Conservation (phyloP, 768 basidiomycete genomes). For the Termitomyces sp. region DNA sequence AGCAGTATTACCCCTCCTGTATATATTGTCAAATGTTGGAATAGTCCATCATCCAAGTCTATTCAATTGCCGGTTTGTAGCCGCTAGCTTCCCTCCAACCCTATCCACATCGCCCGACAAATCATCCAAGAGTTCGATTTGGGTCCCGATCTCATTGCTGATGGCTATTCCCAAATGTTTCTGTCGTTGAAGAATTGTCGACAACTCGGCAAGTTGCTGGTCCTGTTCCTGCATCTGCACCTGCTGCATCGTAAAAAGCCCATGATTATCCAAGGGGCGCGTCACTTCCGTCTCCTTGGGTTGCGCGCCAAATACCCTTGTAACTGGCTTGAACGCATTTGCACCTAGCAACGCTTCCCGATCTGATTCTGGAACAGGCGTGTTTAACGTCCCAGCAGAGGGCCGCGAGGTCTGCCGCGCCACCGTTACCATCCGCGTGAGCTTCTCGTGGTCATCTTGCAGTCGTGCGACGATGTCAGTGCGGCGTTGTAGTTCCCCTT, state of each 20-base stretch:
- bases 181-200: conserved; percentile 80
- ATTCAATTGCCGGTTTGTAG: conserved; percentile 79
- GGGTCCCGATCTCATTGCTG: conserved; percentile 70
- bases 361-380: conserved; percentile 48
- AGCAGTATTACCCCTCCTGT: conserved; percentile 1
- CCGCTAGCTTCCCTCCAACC: conserved; percentile 73
- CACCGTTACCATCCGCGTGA: conserved; percentile 80
- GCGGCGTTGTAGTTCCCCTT: conserved; percentile 89
- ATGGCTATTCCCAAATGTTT: conserved; percentile 86
- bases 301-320: conserved; percentile 75
- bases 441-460: conserved; percentile 87
- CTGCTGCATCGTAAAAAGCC: conserved; percentile 75
- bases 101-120: conserved; percentile 72
- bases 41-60: conserved; percentile 47
- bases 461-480: conserved; percentile 86
- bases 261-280: conserved; percentile 81
- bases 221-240: conserved; percentile 84
- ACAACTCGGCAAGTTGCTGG: conserved; percentile 69
- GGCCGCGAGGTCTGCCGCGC: conserved; percentile 49
- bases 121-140: conserved; percentile 84
- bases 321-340: conserved; percentile 40
- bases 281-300: conserved; percentile 83
- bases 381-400: conserved; percentile 21
- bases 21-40: conserved; percentile 1
- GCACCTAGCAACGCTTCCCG: conserved; percentile 60